Evolutionary conservation across 83 land plant species (phyloP), one percentile per base, ranked within the genome.

Genomic region (Diphasiastrum complanatum): DNA sequence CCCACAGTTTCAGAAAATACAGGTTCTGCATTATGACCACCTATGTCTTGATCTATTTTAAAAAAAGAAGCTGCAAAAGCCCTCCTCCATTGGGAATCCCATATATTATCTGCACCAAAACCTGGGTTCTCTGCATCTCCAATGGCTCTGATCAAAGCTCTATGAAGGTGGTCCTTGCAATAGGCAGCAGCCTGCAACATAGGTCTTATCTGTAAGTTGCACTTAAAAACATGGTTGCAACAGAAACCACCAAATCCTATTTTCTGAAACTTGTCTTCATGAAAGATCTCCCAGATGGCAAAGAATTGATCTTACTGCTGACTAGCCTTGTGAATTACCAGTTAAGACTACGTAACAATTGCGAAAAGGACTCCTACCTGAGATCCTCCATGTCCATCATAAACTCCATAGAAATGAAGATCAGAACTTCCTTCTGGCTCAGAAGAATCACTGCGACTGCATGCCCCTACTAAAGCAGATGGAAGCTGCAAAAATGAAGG

Each of bases 1-100:
- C 87, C 87, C 10, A 79, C 81, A 27, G 75, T 65, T 22, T 73
- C 81, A 57, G 70, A 77, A 25, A 53, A 48, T 23, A 8, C 43
- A 8, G 12, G 12, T 38, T 38, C 14, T 8, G 14, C 12, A 38
- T 14, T 8, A 38, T 8, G 8, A 8, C 43, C 43, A 14, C 43
- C 43, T 8, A 38, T 38, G 12, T 38, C 43, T 38, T 8, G 12
- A 38, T 38, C 43, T 38, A 38, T 14, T 14, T 38, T 38, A 8
- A 14, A 38, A 14, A 38, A 38, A 38, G 12, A 38, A 38, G 8
- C 43, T 8, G 14, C 43, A 8, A 38, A 8, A 38, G 14, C 14
- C 43, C 14, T 38, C 14, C 43, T 38, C 43, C 43, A 38, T 8
- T 38, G 14, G 14, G 43, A 38, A 14, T 38, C 43, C 14, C 8